phyloP scores from a whole-genome alignment of 768 basidiomycete genomes.

The Xerocomus brunneocitrinus region DNA sequence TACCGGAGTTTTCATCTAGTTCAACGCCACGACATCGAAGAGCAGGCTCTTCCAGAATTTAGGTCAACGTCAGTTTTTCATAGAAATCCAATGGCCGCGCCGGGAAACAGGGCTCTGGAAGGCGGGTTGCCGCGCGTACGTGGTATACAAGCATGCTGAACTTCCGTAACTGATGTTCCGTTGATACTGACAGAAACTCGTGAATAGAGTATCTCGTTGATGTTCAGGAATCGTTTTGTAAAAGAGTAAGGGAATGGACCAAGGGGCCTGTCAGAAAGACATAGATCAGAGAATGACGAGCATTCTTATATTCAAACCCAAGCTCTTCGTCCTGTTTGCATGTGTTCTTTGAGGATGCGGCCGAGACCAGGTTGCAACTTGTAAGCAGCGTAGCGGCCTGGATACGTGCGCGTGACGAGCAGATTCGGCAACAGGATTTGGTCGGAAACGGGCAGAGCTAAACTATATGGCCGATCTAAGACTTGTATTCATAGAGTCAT shows the following conservation, averaged over 20 bases:
- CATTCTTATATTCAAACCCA: background rate
- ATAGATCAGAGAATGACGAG: background rate
- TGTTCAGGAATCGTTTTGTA: background rate
- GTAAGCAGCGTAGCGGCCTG: no score
- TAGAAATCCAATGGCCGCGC: background rate
- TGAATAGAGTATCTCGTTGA: background rate
- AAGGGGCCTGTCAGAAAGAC: background rate
- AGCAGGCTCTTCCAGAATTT: constrained; percentile 20
- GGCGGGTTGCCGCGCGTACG: background rate
- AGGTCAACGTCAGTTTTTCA: background rate
- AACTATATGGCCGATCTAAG: no score
- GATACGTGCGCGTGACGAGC: no score
- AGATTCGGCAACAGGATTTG: no score
- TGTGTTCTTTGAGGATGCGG: no score
- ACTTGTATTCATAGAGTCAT: no score
- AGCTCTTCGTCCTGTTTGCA: background rate
- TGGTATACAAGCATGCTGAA: background rate
- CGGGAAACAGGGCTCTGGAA: background rate
- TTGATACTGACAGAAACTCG: background rate
- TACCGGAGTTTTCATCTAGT: constrained; percentile 7
- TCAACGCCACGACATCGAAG: constrained; percentile 13
- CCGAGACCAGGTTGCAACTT: no score
- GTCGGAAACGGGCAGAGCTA: no score
- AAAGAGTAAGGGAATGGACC: background rate
- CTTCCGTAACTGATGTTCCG: background rate